Evolutionary conservation across 2,329 filamentous ascomycete species (phyloP).

Genomic region (Phoma sp.): DNA sequence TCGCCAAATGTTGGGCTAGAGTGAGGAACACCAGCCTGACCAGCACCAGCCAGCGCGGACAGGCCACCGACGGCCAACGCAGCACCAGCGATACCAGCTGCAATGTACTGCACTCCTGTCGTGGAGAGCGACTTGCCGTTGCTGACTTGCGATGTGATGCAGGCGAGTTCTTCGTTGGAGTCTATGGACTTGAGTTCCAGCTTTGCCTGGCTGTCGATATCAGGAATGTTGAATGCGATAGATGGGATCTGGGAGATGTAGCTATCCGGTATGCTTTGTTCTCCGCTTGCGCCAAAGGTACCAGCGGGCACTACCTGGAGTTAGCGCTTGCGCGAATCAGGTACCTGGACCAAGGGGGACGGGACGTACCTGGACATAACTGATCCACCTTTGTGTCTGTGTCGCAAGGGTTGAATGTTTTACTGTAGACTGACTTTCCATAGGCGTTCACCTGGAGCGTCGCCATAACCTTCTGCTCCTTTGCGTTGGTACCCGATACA

Average conservation of each 20-base stretch:
- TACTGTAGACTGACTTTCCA: slow-evolving; percentile 78
- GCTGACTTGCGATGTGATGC: slow-evolving; percentile 78
- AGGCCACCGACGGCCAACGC: slow-evolving; percentile 77
- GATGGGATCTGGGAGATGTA: slow-evolving; percentile 79
- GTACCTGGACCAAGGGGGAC: slow-evolving; percentile 32
- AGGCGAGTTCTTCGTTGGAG: slow-evolving; percentile 71
- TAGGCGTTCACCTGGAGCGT: slow-evolving; percentile 81
- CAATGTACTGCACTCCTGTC: slow-evolving; percentile 80
- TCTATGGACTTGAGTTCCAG: slow-evolving; percentile 73
- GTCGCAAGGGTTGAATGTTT: slow-evolving; percentile 84
- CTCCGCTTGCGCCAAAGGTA: slow-evolving; percentile 74
- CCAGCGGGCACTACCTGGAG: slow-evolving; percentile 69
- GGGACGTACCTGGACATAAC: slow-evolving; percentile 75
- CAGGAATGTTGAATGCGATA: slow-evolving; percentile 89
- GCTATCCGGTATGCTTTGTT: slow-evolving; percentile 71
- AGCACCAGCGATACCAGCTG: slow-evolving; percentile 83
- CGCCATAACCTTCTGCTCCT: slow-evolving; percentile 80
- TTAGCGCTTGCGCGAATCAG: slow-evolving; percentile 21
- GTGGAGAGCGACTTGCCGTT: slow-evolving; percentile 86
- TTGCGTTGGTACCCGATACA: slow-evolving; percentile 76
- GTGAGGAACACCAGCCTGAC: slow-evolving; percentile 60
- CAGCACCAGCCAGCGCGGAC: slow-evolving; percentile 67
- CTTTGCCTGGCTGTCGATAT: slow-evolving; percentile 85
- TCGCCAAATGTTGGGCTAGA: slow-evolving; percentile 85
- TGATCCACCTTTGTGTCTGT: slow-evolving; percentile 68